A percentile compares a stretch with the other conserved stretches of the same genome.
phyloP scores from a whole-genome alignment of 306 rosid genomes.

The Trifolium fragiferum region DNA sequence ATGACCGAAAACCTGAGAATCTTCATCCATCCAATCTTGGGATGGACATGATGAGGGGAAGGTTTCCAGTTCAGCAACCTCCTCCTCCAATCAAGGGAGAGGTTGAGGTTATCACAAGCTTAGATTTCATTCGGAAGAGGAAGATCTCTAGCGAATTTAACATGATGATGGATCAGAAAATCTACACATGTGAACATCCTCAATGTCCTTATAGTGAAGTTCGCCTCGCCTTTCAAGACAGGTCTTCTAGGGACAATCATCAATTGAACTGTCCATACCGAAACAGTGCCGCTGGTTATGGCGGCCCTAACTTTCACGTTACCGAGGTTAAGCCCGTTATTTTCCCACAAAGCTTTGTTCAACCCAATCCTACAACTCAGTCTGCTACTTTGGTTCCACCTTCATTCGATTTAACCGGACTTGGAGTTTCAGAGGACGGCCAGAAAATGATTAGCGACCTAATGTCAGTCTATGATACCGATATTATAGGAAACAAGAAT shows the following conservation, averaged over 20 bases:
- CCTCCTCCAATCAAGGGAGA: slow-evolving; percentile 62
- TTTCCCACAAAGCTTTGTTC: slow-evolving; percentile 55
- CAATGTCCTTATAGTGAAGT: slow-evolving; percentile 64
- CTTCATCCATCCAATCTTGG: slow-evolving; percentile 54
- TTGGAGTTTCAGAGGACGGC: slow-evolving; percentile 67
- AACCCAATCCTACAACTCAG: slow-evolving; percentile 46
- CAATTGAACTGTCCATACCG: slow-evolving; percentile 55
- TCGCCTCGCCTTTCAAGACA: slow-evolving; percentile 60
- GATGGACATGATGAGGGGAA: slow-evolving; percentile 59
- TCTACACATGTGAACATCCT: slow-evolving; percentile 64
- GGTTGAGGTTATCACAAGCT: slow-evolving; percentile 51
- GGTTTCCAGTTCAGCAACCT: slow-evolving; percentile 51
- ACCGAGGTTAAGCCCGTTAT: slow-evolving; percentile 64
- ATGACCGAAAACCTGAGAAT: slow-evolving; percentile 63
- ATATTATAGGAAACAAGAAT: slow-evolving; percentile 50
- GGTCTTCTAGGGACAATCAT: slow-evolving; percentile 72
- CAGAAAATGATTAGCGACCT: slow-evolving; percentile 66
- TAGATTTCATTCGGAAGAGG: slow-evolving; percentile 69
- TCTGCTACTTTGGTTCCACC: slow-evolving; percentile 52
- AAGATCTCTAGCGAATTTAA: slow-evolving; percentile 55
- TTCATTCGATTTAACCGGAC: slow-evolving; percentile 53
- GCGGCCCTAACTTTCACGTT: slow-evolving; percentile 52
- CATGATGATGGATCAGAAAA: slow-evolving; percentile 55
- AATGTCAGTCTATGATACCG: slow-evolving; percentile 59
- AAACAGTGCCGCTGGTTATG: slow-evolving; percentile 40